These are phyloP conservation scores for Trichoderma harzianum DNA, from an alignment of 2,329 filamentous ascomycete genomes.

Conservation along the genomic window DNA sequence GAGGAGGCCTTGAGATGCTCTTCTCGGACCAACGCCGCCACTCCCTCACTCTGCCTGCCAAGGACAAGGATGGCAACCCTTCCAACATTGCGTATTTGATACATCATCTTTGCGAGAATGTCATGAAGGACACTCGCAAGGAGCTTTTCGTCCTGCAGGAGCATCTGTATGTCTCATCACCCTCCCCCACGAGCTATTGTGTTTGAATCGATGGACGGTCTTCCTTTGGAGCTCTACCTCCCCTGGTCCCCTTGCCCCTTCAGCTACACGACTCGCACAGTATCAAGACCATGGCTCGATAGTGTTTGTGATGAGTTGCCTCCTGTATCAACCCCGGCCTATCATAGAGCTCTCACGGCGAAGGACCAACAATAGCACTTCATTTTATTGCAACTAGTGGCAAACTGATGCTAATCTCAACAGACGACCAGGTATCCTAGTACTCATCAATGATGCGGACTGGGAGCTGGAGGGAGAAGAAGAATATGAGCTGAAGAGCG, in stretches of 20 bases:
- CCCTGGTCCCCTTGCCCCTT: background rate
- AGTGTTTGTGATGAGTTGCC: background rate
- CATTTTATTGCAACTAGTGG: background rate
- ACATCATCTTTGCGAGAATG: constrained; percentile 69
- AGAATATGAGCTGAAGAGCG: constrained; percentile 74
- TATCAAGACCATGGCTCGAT: background rate
- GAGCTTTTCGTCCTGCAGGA: constrained; percentile 87
- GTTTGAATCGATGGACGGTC: background rate
- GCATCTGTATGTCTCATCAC: constrained; percentile 67
- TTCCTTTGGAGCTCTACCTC: background rate
- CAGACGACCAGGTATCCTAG: constrained; percentile 91
- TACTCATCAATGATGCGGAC: constrained; percentile 95
- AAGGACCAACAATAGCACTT: background rate
- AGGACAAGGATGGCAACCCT: constrained; percentile 55
- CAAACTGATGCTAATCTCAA: background rate
- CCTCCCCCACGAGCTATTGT: background rate
- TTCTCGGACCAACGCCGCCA: constrained; percentile 81
- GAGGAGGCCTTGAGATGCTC: constrained; percentile 90
- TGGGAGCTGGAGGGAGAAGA: constrained; percentile 98
- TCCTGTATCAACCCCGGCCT: background rate
- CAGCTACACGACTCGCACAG: background rate
- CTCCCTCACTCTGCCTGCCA: constrained; percentile 63
- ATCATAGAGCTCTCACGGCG: background rate
- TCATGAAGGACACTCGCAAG: constrained; percentile 81
- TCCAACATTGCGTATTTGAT: constrained; percentile 75